phyloP scores from a whole-genome alignment of 345 rosid genomes.

The Laguncularia racemosa region DNA sequence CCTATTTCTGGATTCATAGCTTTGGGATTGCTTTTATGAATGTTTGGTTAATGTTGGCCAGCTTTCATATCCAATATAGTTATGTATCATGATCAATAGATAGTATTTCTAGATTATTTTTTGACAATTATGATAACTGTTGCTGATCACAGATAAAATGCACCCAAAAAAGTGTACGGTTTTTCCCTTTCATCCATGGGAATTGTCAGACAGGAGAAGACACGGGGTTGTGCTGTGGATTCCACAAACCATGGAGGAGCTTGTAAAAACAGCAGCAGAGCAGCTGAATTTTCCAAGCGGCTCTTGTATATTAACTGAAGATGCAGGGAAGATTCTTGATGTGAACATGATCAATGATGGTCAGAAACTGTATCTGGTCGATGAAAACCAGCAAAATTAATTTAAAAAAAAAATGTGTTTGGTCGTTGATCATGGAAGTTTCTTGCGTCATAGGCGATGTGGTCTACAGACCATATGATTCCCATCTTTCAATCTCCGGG shows the following conservation, averaged over 20 bases:
- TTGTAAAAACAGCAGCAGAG: conserved; percentile 40
- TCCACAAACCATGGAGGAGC: conserved; percentile 43
- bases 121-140: no score
- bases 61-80: no score
- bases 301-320: conserved; percentile 51
- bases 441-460: background rate
- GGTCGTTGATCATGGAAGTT: background rate
- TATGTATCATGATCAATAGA: no score
- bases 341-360: conserved; percentile 62
- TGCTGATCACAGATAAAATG: conserved; percentile 25
- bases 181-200: conserved; percentile 64
- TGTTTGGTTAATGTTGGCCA: no score
- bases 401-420: no score
- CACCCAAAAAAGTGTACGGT: conserved; percentile 60
- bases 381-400: conserved; percentile 19
- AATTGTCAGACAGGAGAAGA: conserved; percentile 33
- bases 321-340: conserved; percentile 61
- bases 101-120: no score
- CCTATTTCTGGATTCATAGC: no score
- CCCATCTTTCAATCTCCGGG: background rate
- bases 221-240: conserved; percentile 71
- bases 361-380: conserved; percentile 56
- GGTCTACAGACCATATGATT: background rate
- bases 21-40: no score
- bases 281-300: conserved; percentile 33